phyloP scores from a whole-genome alignment of 495 filamentous ascomycete species.

The Xylaria curta region DNA sequence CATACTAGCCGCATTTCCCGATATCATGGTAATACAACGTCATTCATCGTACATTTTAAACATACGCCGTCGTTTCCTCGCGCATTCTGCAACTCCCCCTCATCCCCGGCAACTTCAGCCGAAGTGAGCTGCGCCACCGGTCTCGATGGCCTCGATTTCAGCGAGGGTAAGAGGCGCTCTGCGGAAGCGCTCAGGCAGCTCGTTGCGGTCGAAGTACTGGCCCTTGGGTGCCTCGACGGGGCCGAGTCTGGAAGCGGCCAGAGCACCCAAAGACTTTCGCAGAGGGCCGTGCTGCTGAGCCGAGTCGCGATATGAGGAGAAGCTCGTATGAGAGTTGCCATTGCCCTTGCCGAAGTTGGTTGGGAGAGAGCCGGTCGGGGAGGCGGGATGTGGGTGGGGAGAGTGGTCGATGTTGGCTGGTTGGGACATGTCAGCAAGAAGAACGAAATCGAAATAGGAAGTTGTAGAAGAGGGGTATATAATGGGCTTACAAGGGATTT shows the following conservation, averaged over 20 bases:
- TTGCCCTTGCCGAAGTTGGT: slow-evolving; percentile 63
- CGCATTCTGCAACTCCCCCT: background rate
- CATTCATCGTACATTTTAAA: slow-evolving; percentile 27
- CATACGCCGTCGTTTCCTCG: slow-evolving; percentile 20
- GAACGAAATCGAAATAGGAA: background rate
- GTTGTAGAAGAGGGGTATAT: background rate
- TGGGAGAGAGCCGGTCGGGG: slow-evolving; percentile 52
- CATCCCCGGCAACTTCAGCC: slow-evolving; percentile 37
- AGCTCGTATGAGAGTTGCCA: slow-evolving; percentile 68
- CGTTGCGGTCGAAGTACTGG: slow-evolving; percentile 84
- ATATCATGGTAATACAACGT: slow-evolving; percentile 25
- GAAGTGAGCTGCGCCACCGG: slow-evolving; percentile 72
- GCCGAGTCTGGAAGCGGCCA: slow-evolving; percentile 71
- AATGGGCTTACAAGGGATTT: slow-evolving; percentile 71
- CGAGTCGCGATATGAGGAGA: slow-evolving; percentile 89
- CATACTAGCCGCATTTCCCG: slow-evolving; percentile 12
- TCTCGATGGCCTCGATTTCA: slow-evolving; percentile 96
- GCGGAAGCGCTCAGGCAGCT: slow-evolving; percentile 85
- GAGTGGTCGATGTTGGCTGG: slow-evolving; percentile 75
- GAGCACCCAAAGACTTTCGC: slow-evolving; percentile 59
- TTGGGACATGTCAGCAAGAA: slow-evolving; percentile 11
- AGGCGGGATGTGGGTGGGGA: slow-evolving; percentile 61
- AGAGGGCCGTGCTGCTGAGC: slow-evolving; percentile 95
- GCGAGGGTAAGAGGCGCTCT: slow-evolving; percentile 71
- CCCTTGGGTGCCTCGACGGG: slow-evolving; percentile 73